A percentile compares a stretch with the other conserved stretches of the same genome.
Conservation (phyloP, 2,329 filamentous ascomycete genomes). For the Trichoderma sp. region DNA sequence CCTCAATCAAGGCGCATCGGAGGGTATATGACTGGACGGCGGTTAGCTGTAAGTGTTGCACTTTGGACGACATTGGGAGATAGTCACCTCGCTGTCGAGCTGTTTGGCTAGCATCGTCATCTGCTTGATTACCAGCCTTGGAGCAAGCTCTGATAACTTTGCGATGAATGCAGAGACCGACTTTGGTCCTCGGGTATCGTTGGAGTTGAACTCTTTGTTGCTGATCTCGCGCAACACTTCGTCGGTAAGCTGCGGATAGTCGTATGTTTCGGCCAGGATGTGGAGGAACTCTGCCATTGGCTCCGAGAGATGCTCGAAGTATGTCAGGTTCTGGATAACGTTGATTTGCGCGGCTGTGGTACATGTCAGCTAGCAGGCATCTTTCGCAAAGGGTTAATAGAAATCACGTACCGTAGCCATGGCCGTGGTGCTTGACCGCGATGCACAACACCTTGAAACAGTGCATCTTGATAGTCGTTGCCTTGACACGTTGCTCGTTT, state of each 20-base stretch:
- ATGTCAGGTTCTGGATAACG: conserved; percentile 95
- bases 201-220: conserved; percentile 97
- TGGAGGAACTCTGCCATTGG: conserved; percentile 98
- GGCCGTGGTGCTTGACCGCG: conserved; percentile 95
- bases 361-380: conserved; percentile 36
- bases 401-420: conserved; percentile 77
- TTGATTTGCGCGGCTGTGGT: conserved; percentile 85
- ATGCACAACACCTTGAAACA: conserved; percentile 96
- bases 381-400: background rate
- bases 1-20: conserved; percentile 90
- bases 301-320: conserved; percentile 98
- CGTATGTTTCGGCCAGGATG: conserved; percentile 94
- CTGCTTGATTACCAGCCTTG: conserved; percentile 92
- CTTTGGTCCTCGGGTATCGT: conserved; percentile 92
- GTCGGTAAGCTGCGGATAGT: conserved; percentile 92
- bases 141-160: conserved; percentile 88
- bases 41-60: background rate
- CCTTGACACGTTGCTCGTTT: conserved; percentile 90
- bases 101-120: conserved; percentile 95
- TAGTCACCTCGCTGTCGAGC: conserved; percentile 80
- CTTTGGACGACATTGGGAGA: background rate
- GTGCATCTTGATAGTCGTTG: conserved; percentile 88
- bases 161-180: conserved; percentile 93
- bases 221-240: conserved; percentile 92
- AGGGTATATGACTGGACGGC: conserved; percentile 77